Base-by-base conservation (phyloP, 768 basidiomycete species). In the Amanita phalloides region DNA sequence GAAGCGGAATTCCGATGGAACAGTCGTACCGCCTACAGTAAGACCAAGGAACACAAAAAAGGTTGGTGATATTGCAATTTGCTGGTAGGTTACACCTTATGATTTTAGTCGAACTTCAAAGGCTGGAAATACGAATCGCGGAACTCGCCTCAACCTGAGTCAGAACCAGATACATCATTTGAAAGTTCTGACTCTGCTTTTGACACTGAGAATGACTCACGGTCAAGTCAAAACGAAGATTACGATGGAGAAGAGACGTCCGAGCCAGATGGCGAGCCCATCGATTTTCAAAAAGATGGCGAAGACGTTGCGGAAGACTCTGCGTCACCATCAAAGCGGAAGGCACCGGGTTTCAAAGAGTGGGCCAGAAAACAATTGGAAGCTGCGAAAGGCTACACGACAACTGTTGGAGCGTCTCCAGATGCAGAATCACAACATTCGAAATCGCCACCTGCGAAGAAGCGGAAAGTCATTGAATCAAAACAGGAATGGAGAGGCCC, bases 351-450 rank as follows among this genome's bases (percentile, higher is more conserved):
- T 6, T 97, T 96, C 77, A 96, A 96, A 63, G 74, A 82, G 37
- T 96, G 94, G 94, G 94, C 93, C 0, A 62, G 82, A 55, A 78
- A 84, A 50, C 92, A 96, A 61, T 73, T 89, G 48, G 81, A 71
- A 47, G 55, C 64, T 32, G 68, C 71, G 10, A 77, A 74, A 59
- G 69, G 72, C 4, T 67, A 70, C 50, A 45, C 1, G 21, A 45
- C 43, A 4, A 26, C 3, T 37, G 13, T 28, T 37, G 11, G 38
- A n/a, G 59, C 57, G 49, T 30, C 53, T 53, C 49, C 55, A 17
- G 25, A 61, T 11, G 38, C 57, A 8, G 60, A 61, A 47, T 45
- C 61, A 32, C 59, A 60, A 21, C 43, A 58, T 13, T 7, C 48
- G 6, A 55, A 41, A 44, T 51, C 9, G 23, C 53, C 61, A 13